These are phyloP conservation scores for Asparagopsis taxiformis DNA, from an alignment of 31 red algal species.

Conservation along the genomic window DNA sequence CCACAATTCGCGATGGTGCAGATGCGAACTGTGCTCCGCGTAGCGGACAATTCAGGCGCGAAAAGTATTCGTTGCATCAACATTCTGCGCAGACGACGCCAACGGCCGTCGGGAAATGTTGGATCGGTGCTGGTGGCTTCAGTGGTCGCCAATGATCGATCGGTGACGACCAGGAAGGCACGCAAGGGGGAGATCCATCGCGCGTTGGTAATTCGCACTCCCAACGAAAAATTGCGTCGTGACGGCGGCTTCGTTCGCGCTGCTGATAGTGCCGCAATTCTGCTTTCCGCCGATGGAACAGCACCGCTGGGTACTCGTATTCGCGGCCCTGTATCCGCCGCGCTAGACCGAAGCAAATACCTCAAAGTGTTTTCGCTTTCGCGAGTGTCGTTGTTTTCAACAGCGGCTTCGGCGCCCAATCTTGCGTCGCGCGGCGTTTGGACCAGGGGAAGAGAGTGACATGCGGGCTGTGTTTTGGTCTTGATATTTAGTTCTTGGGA, in stretches of 20 bases:
- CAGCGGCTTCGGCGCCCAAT: conserved; percentile 20
- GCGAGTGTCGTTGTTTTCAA: conserved; percentile 48
- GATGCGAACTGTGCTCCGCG: conserved; percentile 82
- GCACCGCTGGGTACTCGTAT: conserved; percentile 76
- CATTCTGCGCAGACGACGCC: conserved; percentile 67
- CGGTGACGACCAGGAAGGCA: conserved; percentile 61
- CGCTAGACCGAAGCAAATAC: conserved; percentile 53
- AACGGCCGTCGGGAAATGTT: conserved; percentile 64
- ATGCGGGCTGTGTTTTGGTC: too few species aligned
- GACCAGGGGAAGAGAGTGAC: too few species aligned
- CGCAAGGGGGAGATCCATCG: conserved; percentile 75
- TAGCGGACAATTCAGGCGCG: conserved; percentile 88
- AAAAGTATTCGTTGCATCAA: conserved; percentile 79
- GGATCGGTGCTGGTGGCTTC: conserved; percentile 68
- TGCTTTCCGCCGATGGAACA: conserved; percentile 49
- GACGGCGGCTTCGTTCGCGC: conserved; percentile 73
- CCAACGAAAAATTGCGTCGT: conserved; percentile 58
- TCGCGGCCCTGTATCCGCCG: conserved; percentile 76
- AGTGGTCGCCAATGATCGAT: conserved; percentile 61
- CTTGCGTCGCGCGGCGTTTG: too few species aligned
- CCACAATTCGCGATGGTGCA: conserved; percentile 63
- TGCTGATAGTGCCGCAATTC: conserved; percentile 63
- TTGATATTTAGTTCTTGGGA: too few species aligned
- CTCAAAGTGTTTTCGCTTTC: conserved; percentile 68
- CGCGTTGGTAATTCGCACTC: conserved; percentile 72